Evolutionary conservation across 1,284 basidiomycete species (phyloP).

Genomic region (Melampsora occidentalis): DNA sequence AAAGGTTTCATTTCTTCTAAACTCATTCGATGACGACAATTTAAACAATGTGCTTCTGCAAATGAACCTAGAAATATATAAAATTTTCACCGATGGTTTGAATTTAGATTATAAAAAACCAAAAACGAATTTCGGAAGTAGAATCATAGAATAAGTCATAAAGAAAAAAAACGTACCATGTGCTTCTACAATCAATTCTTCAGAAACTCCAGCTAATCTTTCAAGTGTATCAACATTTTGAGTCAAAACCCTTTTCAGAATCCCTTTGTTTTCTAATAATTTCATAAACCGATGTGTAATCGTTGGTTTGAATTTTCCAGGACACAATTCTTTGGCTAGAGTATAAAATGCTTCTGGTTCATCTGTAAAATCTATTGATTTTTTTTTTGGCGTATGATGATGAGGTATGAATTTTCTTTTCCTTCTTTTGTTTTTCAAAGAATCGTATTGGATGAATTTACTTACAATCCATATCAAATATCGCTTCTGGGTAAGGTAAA

Average conservation of each 20-base stretch:
- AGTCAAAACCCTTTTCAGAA: slow-evolving; percentile 75
- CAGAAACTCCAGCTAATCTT: slow-evolving; percentile 73
- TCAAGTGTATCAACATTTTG: slow-evolving; percentile 76
- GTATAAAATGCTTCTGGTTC: slow-evolving; percentile 55
- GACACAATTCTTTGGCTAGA: slow-evolving; percentile 74
- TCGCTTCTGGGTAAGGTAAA: slow-evolving; percentile 53
- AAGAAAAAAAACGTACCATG: slow-evolving; percentile 71
- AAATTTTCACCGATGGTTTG: neutral
- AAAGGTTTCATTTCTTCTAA: slow-evolving; percentile 67
- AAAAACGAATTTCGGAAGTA: neutral
- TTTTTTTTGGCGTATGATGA: neutral
- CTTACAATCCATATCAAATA: slow-evolving; percentile 51
- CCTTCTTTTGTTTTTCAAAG: neutral
- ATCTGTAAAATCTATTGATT: slow-evolving; percentile 49
- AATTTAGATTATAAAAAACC: too few relatives aligned
- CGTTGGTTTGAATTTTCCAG: slow-evolving; percentile 79
- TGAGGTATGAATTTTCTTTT: neutral
- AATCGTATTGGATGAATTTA: neutral
- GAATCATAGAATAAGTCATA: neutral
- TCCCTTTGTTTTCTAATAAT: slow-evolving; percentile 65
- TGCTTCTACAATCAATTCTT: slow-evolving; percentile 77
- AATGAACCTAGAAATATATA: slow-evolving; percentile 47
- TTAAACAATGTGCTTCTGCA: slow-evolving; percentile 67
- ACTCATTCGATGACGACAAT: slow-evolving; percentile 63
- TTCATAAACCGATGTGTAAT: slow-evolving; percentile 84